phyloP scores from a whole-genome alignment of 2,329 filamentous ascomycete genomes.

The Verticillium longisporum region DNA sequence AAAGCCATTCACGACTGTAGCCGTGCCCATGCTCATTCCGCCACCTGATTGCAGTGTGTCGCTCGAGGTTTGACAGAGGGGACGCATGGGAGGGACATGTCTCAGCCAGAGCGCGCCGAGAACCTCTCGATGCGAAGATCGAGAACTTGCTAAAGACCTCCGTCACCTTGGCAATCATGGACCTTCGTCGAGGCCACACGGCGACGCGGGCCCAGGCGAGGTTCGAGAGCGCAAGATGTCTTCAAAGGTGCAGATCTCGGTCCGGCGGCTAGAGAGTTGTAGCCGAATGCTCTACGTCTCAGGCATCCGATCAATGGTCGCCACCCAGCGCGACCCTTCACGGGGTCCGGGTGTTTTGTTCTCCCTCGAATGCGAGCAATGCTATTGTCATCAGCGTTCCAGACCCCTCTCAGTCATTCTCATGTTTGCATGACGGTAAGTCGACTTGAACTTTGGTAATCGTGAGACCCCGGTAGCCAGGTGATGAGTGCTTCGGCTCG shows the following conservation, averaged over 20 bases:
- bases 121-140: not conserved
- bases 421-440: too few species aligned
- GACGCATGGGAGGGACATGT: not conserved
- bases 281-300: too few species aligned
- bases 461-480: not conserved
- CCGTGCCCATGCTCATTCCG: not conserved
- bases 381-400: not conserved
- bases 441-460: too few species aligned
- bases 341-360: not conserved
- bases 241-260: not conserved
- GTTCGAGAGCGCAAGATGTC: not conserved
- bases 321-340: not conserved
- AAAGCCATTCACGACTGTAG: not conserved
- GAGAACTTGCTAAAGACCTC: not conserved
- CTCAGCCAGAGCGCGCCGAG: not conserved
- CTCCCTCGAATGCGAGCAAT: not conserved
- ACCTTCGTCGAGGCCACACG: not conserved
- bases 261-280: not conserved
- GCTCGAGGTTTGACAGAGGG: not conserved
- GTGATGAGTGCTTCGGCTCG: too few species aligned
- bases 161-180: not conserved
- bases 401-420: not conserved
- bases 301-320: not conserved
- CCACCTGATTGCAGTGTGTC: not conserved
- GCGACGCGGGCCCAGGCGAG: not conserved